Percentiles rank a stretch among this genome's conserved stretches.
Conservation (phyloP, 768 basidiomycete species). For the Russula emetica region DNA sequence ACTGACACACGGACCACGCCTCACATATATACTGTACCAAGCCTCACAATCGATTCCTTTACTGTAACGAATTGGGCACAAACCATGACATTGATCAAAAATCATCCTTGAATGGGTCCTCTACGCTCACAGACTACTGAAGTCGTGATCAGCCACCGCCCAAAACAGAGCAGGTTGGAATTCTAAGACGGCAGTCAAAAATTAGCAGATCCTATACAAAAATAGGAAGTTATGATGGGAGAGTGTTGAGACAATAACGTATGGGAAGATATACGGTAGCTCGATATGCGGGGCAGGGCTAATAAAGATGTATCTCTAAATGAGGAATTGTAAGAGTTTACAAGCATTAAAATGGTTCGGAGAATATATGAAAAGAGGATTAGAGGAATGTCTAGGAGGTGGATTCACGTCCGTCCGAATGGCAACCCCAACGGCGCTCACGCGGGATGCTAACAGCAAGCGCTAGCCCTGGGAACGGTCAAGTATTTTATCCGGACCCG, state of each 20-base stretch:
- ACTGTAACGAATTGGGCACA: background rate
- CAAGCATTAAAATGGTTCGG: background rate
- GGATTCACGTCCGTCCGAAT: background rate
- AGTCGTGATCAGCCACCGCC: conserved; percentile 10
- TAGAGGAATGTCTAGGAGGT: background rate
- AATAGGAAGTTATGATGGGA: background rate
- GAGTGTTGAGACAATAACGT: background rate
- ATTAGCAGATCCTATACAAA: conserved; percentile 17
- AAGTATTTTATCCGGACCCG: background rate
- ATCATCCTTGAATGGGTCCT: background rate
- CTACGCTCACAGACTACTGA: background rate
- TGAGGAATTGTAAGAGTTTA: conserved; percentile 10
- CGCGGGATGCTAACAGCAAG: background rate
- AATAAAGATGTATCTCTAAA: conserved; percentile 14
- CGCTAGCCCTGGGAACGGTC: background rate
- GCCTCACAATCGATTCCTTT: background rate
- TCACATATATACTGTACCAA: background rate
- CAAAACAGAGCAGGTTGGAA: background rate
- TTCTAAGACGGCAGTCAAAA: background rate
- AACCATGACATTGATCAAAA: background rate
- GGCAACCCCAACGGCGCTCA: background rate
- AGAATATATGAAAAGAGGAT: background rate
- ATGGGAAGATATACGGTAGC: background rate
- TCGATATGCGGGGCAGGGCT: background rate
- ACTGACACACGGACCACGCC: background rate